Evolutionary conservation across 2,329 filamentous ascomycete species (phyloP).

Genomic region (Lachnellula cervina): DNA sequence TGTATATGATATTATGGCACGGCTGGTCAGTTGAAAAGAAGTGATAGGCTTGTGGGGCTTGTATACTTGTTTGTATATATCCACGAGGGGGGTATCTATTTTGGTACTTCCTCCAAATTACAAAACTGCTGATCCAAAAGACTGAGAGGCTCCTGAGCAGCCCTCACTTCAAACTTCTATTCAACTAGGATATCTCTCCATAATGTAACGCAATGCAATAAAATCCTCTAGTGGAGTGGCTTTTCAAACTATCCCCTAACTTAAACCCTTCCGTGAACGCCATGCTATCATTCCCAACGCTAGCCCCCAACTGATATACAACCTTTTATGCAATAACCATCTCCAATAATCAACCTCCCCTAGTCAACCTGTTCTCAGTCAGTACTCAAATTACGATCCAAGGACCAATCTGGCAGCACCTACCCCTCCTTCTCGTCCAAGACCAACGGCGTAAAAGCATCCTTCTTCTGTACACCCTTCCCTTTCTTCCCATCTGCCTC

Average conservation of each 20-base stretch:
- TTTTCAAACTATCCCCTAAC: background rate
- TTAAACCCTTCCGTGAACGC: background rate
- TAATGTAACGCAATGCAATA: background rate
- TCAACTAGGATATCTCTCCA: too few species aligned
- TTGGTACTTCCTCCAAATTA: too few species aligned
- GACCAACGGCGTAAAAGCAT: conserved; percentile 30
- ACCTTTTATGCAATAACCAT: conserved; percentile 8
- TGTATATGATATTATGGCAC: background rate
- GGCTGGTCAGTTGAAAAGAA: background rate
- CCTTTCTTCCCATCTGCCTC: conserved; percentile 35
- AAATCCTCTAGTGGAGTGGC: background rate
- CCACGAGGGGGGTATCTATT: too few species aligned
- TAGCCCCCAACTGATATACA: conserved; percentile 1
- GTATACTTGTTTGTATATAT: too few species aligned
- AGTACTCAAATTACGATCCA: background rate
- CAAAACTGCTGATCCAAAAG: too few species aligned
- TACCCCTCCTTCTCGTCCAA: conserved; percentile 29
- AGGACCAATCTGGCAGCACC: conserved; percentile 3
- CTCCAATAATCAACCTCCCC: conserved; percentile 20
- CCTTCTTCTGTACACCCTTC: conserved; percentile 28
- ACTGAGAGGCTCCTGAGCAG: too few species aligned
- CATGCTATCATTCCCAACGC: conserved; percentile 2
- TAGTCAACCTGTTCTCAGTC: conserved; percentile 14
- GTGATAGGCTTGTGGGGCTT: too few species aligned
- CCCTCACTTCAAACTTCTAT: too few species aligned